Percentiles rank a stretch among this genome's conserved stretches.
Conservation (phyloP, 345 rosid species). For the Erucastrum elatum region DNA sequence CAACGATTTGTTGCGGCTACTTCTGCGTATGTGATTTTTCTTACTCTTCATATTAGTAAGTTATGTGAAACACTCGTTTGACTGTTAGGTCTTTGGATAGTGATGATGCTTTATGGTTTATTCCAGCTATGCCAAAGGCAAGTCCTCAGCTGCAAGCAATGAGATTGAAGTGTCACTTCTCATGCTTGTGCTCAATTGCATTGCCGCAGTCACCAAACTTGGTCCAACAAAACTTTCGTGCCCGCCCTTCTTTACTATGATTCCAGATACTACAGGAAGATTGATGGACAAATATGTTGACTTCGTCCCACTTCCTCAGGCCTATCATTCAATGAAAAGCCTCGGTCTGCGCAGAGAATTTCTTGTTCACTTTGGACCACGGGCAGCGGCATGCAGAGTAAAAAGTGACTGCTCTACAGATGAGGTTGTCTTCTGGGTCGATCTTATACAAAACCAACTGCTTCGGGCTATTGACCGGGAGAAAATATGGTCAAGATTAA, state of each 20-base stretch:
- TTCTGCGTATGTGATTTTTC: constrained; percentile 48
- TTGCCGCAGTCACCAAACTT: constrained; percentile 82
- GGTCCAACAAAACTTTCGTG: constrained; percentile 87
- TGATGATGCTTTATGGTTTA: constrained; percentile 27
- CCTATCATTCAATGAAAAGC: constrained; percentile 66
- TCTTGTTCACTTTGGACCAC: constrained; percentile 94
- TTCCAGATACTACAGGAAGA: constrained; percentile 76
- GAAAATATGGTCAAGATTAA: constrained; percentile 93
- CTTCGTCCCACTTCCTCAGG: constrained; percentile 65
- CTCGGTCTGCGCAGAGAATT: constrained; percentile 84
- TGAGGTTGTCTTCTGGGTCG: constrained; percentile 91
- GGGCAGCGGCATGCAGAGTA: constrained; percentile 77
- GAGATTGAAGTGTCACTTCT: constrained; percentile 76
- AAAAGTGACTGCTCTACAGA: constrained; percentile 63
- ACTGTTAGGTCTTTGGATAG: constrained; percentile 19
- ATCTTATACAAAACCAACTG: constrained; percentile 86
- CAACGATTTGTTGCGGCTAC: constrained; percentile 61
- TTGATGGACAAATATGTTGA: constrained; percentile 89
- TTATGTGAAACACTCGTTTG: not conserved
- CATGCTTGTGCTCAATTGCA: constrained; percentile 76
- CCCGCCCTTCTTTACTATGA: constrained; percentile 63
- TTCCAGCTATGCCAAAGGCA: constrained; percentile 57
- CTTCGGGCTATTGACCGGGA: constrained; percentile 89
- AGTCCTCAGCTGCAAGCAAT: constrained; percentile 48
- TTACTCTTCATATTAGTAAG: constrained; percentile 13